Evolutionary conservation across 2,329 filamentous ascomycete species (phyloP).

Genomic region (Aspergillus latus): DNA sequence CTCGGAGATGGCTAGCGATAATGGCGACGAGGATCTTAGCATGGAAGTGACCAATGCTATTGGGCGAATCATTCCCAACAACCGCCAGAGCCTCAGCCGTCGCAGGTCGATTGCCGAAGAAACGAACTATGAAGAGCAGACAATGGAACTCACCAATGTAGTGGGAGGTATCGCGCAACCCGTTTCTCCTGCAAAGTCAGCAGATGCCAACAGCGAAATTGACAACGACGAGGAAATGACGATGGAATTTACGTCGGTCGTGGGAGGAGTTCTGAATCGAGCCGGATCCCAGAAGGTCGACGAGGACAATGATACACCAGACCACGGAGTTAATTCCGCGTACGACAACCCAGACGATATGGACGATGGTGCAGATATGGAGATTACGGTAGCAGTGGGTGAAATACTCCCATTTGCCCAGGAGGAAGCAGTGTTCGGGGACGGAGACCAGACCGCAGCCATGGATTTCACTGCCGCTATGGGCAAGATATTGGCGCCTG

Average conservation of each 20-base stretch:
- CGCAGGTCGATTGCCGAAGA: slow-evolving; percentile 44
- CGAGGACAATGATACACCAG: slow-evolving; percentile 19
- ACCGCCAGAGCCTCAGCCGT: slow-evolving; percentile 39
- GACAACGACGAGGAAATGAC: slow-evolving; percentile 49
- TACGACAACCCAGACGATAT: slow-evolving; percentile 30
- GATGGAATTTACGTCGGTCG: slow-evolving; percentile 50
- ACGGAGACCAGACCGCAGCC: slow-evolving; percentile 52
- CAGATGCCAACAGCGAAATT: slow-evolving; percentile 30
- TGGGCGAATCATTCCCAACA: slow-evolving; percentile 69
- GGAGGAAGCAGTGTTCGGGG: slow-evolving; percentile 39
- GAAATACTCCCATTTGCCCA: slow-evolving; percentile 44
- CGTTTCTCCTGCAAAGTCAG: slow-evolving; percentile 29
- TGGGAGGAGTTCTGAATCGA: slow-evolving; percentile 43
- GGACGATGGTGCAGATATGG: slow-evolving; percentile 53
- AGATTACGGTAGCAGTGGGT: slow-evolving; percentile 56
- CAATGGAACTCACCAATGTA: slow-evolving; percentile 49
- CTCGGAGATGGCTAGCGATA: slow-evolving; percentile 36
- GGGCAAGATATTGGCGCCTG: slow-evolving; percentile 59
- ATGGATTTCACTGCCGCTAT: slow-evolving; percentile 69
- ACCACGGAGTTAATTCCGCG: slow-evolving; percentile 25
- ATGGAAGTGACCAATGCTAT: slow-evolving; percentile 91
- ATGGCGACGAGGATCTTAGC: slow-evolving; percentile 69
- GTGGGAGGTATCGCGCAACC: slow-evolving; percentile 41
- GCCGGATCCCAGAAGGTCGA: slow-evolving; percentile 11
- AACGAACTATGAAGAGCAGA: slow-evolving; percentile 50